Base-by-base conservation (phyloP, 1,139 yeast genomes). In the Taphrina flavorubra region DNA sequence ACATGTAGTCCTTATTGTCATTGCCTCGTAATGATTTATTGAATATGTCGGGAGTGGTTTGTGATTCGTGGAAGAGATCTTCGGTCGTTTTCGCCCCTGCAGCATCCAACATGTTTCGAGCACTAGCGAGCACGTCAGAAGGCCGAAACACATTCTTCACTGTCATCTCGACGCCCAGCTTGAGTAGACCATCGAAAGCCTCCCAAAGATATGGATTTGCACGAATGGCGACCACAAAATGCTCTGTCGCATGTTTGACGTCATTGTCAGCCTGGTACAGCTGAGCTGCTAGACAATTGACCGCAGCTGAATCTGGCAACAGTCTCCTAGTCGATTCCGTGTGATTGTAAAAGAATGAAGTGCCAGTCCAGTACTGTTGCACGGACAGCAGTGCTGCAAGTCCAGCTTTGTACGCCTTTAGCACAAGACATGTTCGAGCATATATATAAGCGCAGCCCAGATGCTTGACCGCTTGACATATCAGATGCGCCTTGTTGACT, bases 141-240 rank as follows among this genome's bases (percentile, higher is more conserved):
- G 59, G 61, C n/a, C 55, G 64, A 44, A 69, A 89, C 55, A 90
- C 83, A 7, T 88, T 81, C 68, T 85, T 84, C 8, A 87, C 86
- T 65, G 85, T 82, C 36, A 90, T 83, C 71, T 85, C 84, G 36
- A 88, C 74, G 10, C 94, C 92, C 75, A 90, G 80, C 70, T 84
- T 83, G 75, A 94, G 87, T 61, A 94, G 80, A 56, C 87, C 87
- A 73, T 89, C 91, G 72, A 90, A 86, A 0, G 97, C 92, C 75
- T 91, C 97, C 84, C 95, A 92, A 65, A 91, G 83, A 76, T 83
- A 90, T 36, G 96, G 97, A 76, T 94, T 90, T 70, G 83, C 78
- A 70, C 85, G 85, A 69, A 91, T 80, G 0, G 95, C 90, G 72
- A 84, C 85, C 0, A 90, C 84, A 77, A 87, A 90, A 74, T 86